Percentiles rank a stretch among this genome's conserved stretches.
phyloP scores from a whole-genome alignment of 177 flowering plant species.

The Vitis hybrid region DNA sequence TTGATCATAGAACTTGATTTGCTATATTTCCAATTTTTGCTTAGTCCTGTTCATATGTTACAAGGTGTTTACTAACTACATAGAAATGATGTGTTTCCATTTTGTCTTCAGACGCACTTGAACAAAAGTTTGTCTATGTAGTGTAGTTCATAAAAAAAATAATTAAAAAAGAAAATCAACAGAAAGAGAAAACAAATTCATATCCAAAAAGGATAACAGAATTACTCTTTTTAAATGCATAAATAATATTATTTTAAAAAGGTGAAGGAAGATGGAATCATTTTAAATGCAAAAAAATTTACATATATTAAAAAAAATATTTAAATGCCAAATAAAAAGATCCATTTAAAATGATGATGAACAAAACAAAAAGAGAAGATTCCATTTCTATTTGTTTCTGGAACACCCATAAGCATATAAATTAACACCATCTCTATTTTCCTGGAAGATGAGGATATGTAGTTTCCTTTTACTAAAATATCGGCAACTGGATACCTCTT shows the following conservation, averaged over 20 bases:
- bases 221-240: neutral
- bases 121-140: neutral
- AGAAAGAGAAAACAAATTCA: neutral
- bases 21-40: too few species aligned
- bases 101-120: neutral
- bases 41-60: too few species aligned
- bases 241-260: neutral
- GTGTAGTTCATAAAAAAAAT: neutral
- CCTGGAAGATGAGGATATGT: neutral
- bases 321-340: too few species aligned
- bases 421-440: neutral
- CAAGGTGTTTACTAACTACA: too few species aligned
- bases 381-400: too few species aligned
- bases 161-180: neutral
- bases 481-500: constrained; percentile 49
- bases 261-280: neutral
- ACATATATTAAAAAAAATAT: neutral
- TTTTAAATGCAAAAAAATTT: neutral
- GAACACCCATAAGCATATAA: too few species aligned
- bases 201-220: neutral
- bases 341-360: too few species aligned
- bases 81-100: neutral
- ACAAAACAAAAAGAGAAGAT: too few species aligned
- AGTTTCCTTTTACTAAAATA: neutral
- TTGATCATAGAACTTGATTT: too few species aligned